Evolutionary conservation across 2,329 filamentous ascomycete genomes (phyloP).

Genomic region (Sclerotinia spermophila): DNA sequence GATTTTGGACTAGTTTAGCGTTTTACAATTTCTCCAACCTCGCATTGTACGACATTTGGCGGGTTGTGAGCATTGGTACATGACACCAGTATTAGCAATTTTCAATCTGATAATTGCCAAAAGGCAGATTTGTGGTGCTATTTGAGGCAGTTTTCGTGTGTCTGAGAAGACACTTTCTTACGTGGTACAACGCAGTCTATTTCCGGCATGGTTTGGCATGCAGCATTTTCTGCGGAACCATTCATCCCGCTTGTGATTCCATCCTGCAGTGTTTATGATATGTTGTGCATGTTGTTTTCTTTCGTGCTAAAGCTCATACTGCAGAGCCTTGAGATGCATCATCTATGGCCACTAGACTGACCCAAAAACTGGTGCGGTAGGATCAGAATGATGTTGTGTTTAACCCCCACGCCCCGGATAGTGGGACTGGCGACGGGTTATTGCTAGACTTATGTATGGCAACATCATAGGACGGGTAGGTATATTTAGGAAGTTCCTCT

Average conservation of each 20-base stretch:
- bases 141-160: neutral
- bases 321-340: neutral
- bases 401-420: neutral
- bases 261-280: neutral
- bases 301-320: neutral
- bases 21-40: neutral
- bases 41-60: neutral
- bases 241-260: neutral
- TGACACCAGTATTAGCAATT: neutral
- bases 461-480: neutral
- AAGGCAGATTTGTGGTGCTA: neutral
- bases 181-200: neutral
- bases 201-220: neutral
- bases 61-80: neutral
- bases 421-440: neutral
- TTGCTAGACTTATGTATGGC: neutral
- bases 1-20: neutral
- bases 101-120: neutral
- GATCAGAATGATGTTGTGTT: neutral
- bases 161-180: neutral
- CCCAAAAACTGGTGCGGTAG: conserved; percentile 6
- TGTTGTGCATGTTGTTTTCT: neutral
- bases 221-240: neutral
- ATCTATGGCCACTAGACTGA: neutral
- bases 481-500: neutral